phyloP scores from a whole-genome alignment of 73 alveolate genomes.

The Symbiodinium pilosum region DNA sequence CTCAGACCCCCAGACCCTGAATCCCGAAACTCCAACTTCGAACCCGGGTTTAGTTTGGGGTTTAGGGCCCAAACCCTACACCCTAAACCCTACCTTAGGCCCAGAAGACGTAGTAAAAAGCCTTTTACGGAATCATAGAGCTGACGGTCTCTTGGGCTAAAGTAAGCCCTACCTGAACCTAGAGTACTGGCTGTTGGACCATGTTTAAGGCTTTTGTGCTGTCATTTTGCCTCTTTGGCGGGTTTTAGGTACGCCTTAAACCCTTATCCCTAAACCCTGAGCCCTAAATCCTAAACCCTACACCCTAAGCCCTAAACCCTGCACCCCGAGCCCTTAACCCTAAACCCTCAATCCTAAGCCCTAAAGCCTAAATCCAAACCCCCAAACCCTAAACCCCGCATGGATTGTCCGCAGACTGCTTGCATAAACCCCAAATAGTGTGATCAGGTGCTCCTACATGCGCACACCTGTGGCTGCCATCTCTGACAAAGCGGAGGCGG shows the following conservation, averaged over 20 bases:
- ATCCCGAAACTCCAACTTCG: too few relatives aligned
- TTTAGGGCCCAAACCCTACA: too few relatives aligned
- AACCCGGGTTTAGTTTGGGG: too few relatives aligned
- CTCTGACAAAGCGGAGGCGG: conserved; percentile 46
- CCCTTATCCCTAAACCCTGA: neutral
- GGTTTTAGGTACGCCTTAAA: neutral
- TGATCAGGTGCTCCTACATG: conserved; percentile 85
- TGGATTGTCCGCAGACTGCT: too few relatives aligned
- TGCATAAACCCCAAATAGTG: neutral
- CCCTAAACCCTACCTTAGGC: too few relatives aligned
- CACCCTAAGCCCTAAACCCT: neutral
- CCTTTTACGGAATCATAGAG: too few relatives aligned
- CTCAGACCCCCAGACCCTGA: too few relatives aligned
- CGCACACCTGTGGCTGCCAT: conserved; percentile 84
- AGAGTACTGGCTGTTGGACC: neutral
- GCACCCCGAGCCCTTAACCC: neutral
- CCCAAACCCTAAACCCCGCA: neutral
- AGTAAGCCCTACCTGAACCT: neutral
- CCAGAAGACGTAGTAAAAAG: too few relatives aligned
- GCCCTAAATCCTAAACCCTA: neutral
- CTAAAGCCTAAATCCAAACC: neutral
- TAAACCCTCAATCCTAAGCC: neutral
- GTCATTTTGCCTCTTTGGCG: neutral
- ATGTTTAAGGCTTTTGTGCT: neutral
- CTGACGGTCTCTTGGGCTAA: too few relatives aligned